phyloP scores from a whole-genome alignment of 768 basidiomycete species.

The Suillus fuscotomentosus region DNA sequence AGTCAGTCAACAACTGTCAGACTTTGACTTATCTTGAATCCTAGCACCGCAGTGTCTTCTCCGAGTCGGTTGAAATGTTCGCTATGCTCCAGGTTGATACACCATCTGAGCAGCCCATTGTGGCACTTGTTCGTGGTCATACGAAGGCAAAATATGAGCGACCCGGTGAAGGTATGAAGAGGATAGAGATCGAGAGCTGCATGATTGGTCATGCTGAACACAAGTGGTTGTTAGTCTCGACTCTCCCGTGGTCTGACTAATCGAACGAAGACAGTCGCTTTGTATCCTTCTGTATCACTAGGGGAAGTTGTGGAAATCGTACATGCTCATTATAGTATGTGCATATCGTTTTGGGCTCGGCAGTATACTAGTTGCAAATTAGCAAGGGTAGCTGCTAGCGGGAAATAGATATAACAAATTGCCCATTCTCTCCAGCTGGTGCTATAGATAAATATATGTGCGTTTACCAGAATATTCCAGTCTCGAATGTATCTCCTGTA shows the following conservation, averaged over 20 bases:
- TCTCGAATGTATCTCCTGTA: background rate
- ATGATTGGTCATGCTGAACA: background rate
- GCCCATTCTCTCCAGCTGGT: background rate
- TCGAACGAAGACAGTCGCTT: background rate
- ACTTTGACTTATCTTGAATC: no score
- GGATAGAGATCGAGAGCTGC: background rate
- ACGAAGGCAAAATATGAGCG: background rate
- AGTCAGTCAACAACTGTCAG: no score
- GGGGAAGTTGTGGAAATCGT: background rate
- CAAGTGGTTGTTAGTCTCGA: background rate
- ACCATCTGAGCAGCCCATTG: background rate
- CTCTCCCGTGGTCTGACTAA: background rate
- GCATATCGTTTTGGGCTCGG: no score
- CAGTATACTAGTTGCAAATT: no score
- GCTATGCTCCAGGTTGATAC: no score
- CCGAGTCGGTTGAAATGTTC: no score
- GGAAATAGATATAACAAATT: background rate
- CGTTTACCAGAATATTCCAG: background rate
- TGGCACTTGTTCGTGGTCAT: background rate
- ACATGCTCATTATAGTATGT: no score
- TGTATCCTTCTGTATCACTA: background rate
- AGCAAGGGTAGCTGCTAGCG: no score
- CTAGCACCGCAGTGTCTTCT: no score
- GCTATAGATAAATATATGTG: background rate
- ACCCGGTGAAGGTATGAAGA: background rate